Evolutionary conservation across 2,329 filamentous ascomycete species (phyloP).

Genomic region (Endoconidiophora laricicola): DNA sequence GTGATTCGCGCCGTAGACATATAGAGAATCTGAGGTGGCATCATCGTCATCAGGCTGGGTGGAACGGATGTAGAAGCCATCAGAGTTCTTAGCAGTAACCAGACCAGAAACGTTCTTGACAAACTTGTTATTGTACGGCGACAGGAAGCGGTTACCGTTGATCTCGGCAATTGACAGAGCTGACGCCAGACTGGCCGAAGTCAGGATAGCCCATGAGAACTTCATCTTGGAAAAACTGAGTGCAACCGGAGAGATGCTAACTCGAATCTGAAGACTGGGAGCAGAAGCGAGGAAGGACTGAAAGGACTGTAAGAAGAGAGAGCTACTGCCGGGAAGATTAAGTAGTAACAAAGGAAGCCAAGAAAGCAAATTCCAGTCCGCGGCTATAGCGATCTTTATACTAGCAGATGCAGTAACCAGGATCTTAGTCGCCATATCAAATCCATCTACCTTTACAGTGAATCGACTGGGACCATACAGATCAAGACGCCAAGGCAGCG

Average conservation of each 20-base stretch:
- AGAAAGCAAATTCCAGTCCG: too few species aligned
- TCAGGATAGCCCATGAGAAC: slow-evolving; percentile 18
- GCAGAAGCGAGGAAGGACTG: too few species aligned
- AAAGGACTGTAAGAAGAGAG: too few species aligned
- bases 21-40: slow-evolving; percentile 47
- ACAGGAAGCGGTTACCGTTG: slow-evolving; percentile 49
- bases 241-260: not conserved
- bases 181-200: slow-evolving; percentile 18
- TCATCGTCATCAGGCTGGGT: slow-evolving; percentile 36
- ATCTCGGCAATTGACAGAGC: slow-evolving; percentile 41
- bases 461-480: too few species aligned
- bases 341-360: too few species aligned
- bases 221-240: slow-evolving; percentile 18
- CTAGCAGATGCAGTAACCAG: too few species aligned
- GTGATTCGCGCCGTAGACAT: slow-evolving; percentile 40
- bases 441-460: too few species aligned
- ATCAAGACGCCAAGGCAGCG: too few species aligned
- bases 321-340: too few species aligned
- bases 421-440: too few species aligned
- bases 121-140: slow-evolving; percentile 37
- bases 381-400: too few species aligned
- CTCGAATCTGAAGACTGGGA: too few species aligned
- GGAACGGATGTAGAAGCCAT: slow-evolving; percentile 49
- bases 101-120: slow-evolving; percentile 45
- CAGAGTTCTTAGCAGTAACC: slow-evolving; percentile 44